Base-by-base conservation (phyloP, 148 eudicot species). In the Rhododendron mucronatum region DNA sequence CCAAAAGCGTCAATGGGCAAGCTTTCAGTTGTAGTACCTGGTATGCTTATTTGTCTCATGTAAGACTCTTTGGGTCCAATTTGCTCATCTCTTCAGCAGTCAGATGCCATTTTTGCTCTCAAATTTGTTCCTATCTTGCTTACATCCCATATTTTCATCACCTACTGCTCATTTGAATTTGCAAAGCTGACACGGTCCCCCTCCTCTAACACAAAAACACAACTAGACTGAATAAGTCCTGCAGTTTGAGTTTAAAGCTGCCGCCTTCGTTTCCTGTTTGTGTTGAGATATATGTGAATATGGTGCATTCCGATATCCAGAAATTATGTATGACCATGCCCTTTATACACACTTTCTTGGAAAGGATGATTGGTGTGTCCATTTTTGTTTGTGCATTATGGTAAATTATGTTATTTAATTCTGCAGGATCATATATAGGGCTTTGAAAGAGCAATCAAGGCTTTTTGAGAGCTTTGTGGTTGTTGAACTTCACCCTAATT, bases 1-100 rank as follows among this genome's bases (percentile, higher is more conserved):
- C 89, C 98, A 93, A 89, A 97, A 97, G 90, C 98, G 98, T 85
- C 98, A 95, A 89, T 97, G 99, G 99, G 98, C 99, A 53, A 93
- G 90, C 89, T 93, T 94, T 90, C 99, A 97, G 78, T 86, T 89
- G 87, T 93, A 90, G 85, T 87, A 92, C 69, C 87, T 93, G 94
- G 95, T 92, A 88, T 73, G 85, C 26, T 83, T 39, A 84, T 51
- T 37, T 87, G 75, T 84, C 53, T 87, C 81, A 33, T 74, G 80
- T 84, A 73, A 20, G 53, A 81, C 65, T 75, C 41, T 71, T 41
- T 65, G 16, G 28, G 81, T 59, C 21, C 33, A 10, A 35, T 28
- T 84, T 53, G 50, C 48, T 51, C 5, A 11, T 51, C 33, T 75
- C 50, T 74, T 84, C 50, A 21, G 50, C 61, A 33, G 51, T 20